Conservation (phyloP, 2,329 filamentous ascomycete species). For the Ophiostoma tasmaniense region DNA sequence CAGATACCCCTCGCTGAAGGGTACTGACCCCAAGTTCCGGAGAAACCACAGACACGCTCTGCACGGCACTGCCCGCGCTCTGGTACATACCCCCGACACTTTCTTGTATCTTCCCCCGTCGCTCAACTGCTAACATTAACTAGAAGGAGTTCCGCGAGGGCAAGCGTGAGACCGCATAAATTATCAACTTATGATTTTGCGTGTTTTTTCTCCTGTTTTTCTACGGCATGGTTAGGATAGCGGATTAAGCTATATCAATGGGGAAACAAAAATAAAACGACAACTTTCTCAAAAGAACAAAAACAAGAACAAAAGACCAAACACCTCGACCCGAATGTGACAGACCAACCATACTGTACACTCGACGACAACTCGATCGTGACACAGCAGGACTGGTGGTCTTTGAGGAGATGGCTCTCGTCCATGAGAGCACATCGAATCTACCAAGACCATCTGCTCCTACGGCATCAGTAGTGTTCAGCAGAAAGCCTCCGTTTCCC, state of each 20-base stretch:
- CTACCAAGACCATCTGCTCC: slow-evolving; percentile 1
- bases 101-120: background rate
- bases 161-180: slow-evolving; percentile 30
- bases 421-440: slow-evolving; percentile 3
- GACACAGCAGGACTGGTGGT: background rate
- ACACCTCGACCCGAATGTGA: background rate
- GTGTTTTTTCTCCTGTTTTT: slow-evolving; percentile 7
- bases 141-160: slow-evolving; percentile 98
- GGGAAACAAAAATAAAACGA: slow-evolving; percentile 14
- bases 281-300: slow-evolving; percentile 3
- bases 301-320: background rate
- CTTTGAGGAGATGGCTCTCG: slow-evolving; percentile 1
- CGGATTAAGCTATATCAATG: background rate
- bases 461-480: slow-evolving; percentile 53
- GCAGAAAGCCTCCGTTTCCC: slow-evolving; percentile 38
- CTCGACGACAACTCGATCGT: background rate
- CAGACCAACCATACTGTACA: slow-evolving; percentile 4
- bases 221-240: slow-evolving; percentile 3
- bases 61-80: slow-evolving; percentile 94
- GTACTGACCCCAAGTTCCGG: slow-evolving; percentile 98
- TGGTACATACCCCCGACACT: slow-evolving; percentile 53
- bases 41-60: slow-evolving; percentile 99
- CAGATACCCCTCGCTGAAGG: slow-evolving; percentile 97
- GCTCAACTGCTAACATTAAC: slow-evolving; percentile 26
- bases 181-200: slow-evolving; percentile 9